Percentiles rank a stretch among this genome's conserved stretches.
Evolutionary conservation across 106 monocot species (phyloP).

Genomic region (Dendrobium huoshanense): DNA sequence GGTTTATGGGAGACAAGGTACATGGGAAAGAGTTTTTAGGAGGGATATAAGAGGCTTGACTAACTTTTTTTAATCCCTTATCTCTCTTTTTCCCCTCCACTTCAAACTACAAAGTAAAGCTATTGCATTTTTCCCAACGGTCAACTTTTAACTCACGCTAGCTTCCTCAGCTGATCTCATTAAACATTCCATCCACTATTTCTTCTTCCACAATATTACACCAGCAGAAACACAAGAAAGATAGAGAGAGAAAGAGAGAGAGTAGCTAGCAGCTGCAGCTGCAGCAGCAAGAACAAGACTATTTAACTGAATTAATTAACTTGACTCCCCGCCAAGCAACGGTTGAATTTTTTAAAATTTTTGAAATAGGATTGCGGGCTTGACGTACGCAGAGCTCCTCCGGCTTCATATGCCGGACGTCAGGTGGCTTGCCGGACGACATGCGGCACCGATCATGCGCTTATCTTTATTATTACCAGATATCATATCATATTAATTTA

Average conservation of each 20-base stretch:
- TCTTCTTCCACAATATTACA: not conserved
- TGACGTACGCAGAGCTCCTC: not conserved
- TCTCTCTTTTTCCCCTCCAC: conserved; percentile 2
- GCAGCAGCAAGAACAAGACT: not conserved
- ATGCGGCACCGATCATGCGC: conserved; percentile 2
- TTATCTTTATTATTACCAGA: too few species aligned
- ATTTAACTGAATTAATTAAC: too few species aligned
- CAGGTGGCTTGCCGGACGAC: conserved; percentile 1
- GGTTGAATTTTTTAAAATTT: not conserved
- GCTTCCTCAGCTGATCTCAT: not conserved
- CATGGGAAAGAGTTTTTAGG: not conserved
- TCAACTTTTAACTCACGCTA: not conserved
- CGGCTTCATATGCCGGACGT: not conserved
- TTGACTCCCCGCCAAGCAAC: not conserved
- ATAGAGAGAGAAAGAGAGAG: too few species aligned
- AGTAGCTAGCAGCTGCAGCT: not conserved
- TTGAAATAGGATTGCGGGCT: not conserved
- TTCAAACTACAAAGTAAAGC: not conserved
- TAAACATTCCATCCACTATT: not conserved
- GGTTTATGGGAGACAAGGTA: not conserved
- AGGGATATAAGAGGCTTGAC: not conserved
- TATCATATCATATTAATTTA: too few species aligned
- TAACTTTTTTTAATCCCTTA: conserved; percentile 2
- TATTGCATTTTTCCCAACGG: not conserved
- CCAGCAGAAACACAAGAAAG: not conserved